Evolutionary conservation across 106 monocot genomes (phyloP).

Genomic region (Phalaenopsis equestris): DNA sequence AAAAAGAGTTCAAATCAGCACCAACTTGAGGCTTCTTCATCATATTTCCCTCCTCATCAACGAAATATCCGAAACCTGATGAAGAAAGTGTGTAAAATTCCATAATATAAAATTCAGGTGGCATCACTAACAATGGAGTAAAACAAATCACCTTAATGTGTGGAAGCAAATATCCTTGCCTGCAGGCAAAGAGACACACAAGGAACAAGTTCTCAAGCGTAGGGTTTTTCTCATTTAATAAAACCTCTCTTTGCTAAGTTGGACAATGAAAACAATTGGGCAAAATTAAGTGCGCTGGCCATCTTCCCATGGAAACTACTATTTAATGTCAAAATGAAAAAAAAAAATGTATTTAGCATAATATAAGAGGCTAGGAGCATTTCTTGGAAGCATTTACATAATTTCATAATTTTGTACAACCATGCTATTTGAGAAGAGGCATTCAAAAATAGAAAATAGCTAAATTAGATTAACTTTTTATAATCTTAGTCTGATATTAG

Average conservation of each 20-base stretch:
- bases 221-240: not conserved
- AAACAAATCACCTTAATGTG: not conserved
- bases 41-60: constrained; percentile 58
- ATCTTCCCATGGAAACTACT: not conserved
- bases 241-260: not conserved
- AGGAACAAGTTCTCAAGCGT: not conserved
- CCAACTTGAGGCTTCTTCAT: constrained; percentile 90
- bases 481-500: too few species aligned
- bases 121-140: not conserved
- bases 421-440: not conserved
- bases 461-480: not conserved
- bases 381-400: not conserved
- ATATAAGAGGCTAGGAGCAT: not conserved
- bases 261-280: not conserved
- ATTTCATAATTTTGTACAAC: not conserved
- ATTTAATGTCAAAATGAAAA: too few species aligned
- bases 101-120: not conserved
- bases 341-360: not conserved
- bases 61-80: constrained; percentile 92
- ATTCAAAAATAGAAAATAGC: not conserved
- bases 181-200: not conserved
- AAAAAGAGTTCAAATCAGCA: constrained; percentile 10
- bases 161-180: not conserved
- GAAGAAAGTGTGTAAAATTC: not conserved
- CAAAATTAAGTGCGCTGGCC: not conserved